Conservation (phyloP, 116 monocot species). For the Thalassia testudinum region DNA sequence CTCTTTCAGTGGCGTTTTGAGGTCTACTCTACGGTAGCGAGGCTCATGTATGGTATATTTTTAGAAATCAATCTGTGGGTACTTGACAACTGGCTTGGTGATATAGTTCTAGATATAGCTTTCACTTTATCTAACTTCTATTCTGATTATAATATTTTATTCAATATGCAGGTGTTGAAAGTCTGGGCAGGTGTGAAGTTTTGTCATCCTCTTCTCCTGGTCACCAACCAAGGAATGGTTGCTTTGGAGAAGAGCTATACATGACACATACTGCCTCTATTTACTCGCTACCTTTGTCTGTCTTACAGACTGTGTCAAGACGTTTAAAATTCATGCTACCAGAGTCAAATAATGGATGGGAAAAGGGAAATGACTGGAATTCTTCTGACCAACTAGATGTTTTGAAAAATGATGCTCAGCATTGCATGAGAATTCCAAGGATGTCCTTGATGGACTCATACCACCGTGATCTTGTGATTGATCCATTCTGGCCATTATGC, state of each 20-base stretch:
- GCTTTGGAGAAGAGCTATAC: too few species aligned
- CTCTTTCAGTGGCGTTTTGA: too few species aligned
- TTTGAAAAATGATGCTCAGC: too few species aligned
- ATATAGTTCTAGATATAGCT: too few species aligned
- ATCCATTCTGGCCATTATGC: conserved; percentile 85
- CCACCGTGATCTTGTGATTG: conserved; percentile 18
- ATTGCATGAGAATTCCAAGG: too few species aligned
- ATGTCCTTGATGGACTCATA: too few species aligned
- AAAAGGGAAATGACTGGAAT: too few species aligned
- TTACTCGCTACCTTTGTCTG: conserved; percentile 10
- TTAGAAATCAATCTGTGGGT: too few species aligned
- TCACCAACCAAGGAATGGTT: neutral
- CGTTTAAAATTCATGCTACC: conserved; percentile 21
- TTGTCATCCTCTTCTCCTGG: neutral
- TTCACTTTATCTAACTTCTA: neutral
- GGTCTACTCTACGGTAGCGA: too few species aligned
- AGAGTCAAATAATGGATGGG: conserved; percentile 1
- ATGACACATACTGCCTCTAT: neutral
- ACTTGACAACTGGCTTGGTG: too few species aligned
- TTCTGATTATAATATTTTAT: neutral
- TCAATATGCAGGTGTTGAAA: neutral
- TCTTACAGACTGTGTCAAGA: conserved; percentile 19
- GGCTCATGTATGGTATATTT: too few species aligned
- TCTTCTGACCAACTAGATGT: too few species aligned
- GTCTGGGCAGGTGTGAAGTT: neutral